A percentile compares a stretch with the other conserved stretches of the same genome.
phyloP scores from a whole-genome alignment of 2,329 filamentous ascomycete species.

The Penicillium sp. region DNA sequence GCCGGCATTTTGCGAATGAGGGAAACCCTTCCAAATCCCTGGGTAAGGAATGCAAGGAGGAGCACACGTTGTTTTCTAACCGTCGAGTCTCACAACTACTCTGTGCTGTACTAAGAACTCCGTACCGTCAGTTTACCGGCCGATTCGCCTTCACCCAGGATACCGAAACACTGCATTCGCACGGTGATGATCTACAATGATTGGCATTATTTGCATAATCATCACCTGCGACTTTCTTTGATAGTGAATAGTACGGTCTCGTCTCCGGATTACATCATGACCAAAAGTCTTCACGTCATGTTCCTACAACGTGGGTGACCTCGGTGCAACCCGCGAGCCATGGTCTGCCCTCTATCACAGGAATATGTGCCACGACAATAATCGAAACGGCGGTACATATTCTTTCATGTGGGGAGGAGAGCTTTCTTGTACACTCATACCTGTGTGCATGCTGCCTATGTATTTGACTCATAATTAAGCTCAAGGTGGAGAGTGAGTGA shows the following conservation, averaged over 20 bases:
- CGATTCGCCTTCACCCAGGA: neutral
- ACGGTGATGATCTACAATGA: neutral
- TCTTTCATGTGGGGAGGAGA: too few relatives aligned
- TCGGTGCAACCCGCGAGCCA: slow-evolving; percentile 11
- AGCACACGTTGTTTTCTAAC: slow-evolving; percentile 9
- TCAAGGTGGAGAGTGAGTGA: neutral
- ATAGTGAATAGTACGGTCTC: neutral
- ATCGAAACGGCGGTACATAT: neutral
- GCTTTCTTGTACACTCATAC: neutral
- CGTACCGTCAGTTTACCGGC: neutral
- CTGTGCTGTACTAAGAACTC: too few relatives aligned
- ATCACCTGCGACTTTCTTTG: neutral
- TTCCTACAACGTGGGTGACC: slow-evolving; percentile 16
- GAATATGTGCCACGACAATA: neutral
- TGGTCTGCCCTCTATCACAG: slow-evolving; percentile 2
- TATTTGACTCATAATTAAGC: slow-evolving; percentile 3
- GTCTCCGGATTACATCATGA: slow-evolving; percentile 21
- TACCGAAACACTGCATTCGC: too few relatives aligned
- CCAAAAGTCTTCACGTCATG: slow-evolving; percentile 17
- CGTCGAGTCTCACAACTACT: too few relatives aligned
- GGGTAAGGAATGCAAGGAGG: slow-evolving; percentile 1
- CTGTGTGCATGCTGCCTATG: neutral
- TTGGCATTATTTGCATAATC: neutral
- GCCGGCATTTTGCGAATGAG: neutral
- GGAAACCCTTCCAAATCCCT: neutral